phyloP scores from a whole-genome alignment of 139 green algal genomes.

The Chlamydomonas incerta region DNA sequence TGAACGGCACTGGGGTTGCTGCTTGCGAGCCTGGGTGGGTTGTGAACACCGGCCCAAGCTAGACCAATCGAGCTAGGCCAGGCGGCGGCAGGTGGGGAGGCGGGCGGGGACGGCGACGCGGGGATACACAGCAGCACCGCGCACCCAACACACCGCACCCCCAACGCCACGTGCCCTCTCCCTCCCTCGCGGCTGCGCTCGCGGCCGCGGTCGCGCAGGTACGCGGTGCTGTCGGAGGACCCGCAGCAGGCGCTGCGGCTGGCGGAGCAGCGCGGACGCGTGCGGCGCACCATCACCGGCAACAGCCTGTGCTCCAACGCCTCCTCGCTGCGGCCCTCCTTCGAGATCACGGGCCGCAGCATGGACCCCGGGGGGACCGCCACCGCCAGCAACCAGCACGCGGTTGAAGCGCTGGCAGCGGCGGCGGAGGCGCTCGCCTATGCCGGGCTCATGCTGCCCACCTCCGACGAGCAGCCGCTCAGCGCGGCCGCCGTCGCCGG shows the following conservation, averaged over 20 bases:
- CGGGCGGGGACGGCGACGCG: too few species aligned
- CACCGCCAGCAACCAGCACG: background rate
- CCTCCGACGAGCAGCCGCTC: background rate
- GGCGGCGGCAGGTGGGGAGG: too few species aligned
- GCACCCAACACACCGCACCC: too few species aligned
- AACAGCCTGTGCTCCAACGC: background rate
- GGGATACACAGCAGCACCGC: too few species aligned
- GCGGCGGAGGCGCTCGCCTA: slow-evolving; percentile 19
- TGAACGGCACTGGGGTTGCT: too few species aligned
- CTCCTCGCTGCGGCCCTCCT: slow-evolving; percentile 25
- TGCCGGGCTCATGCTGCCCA: slow-evolving; percentile 1
- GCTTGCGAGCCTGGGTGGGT: too few species aligned
- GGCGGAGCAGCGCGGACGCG: background rate
- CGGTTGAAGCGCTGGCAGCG: slow-evolving; percentile 3
- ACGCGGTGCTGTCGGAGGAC: slow-evolving; percentile 29
- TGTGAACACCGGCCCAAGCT: too few species aligned
- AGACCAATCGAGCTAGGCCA: too few species aligned
- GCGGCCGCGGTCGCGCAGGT: too few species aligned
- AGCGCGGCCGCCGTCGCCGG: background rate
- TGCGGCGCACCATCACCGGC: slow-evolving; percentile 13
- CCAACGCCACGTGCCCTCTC: too few species aligned
- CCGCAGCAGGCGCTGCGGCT: background rate
- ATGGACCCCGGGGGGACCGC: background rate
- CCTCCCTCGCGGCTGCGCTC: too few species aligned
- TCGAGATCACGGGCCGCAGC: slow-evolving; percentile 8